A percentile compares a stretch with the other conserved stretches of the same genome.
These are phyloP conservation scores for Dryadomyces sulphureus DNA, from an alignment of 2,329 filamentous ascomycete genomes.

Conservation along the genomic window DNA sequence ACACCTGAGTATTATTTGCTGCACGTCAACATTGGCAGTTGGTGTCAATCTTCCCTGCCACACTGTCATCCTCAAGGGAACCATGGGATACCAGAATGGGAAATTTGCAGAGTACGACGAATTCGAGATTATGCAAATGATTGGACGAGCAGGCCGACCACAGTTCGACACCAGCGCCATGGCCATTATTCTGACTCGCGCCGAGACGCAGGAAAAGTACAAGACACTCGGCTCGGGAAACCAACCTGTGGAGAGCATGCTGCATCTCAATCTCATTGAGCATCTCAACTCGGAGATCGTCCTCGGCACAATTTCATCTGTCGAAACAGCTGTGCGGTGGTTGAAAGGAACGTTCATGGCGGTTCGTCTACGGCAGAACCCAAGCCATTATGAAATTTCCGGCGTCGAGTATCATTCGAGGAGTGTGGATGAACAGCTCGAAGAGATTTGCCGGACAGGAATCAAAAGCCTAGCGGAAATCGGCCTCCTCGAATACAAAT, in stretches of 20 bases:
- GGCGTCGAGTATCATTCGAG: slow-evolving; percentile 32
- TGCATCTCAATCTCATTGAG: slow-evolving; percentile 68
- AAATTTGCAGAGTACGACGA: slow-evolving; percentile 59
- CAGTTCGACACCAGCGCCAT: slow-evolving; percentile 67
- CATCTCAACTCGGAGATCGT: slow-evolving; percentile 77
- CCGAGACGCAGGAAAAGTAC: slow-evolving; percentile 50
- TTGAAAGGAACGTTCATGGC: slow-evolving; percentile 64
- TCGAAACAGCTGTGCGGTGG: slow-evolving; percentile 56
- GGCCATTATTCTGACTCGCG: slow-evolving; percentile 65
- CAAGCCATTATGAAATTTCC: slow-evolving; percentile 51
- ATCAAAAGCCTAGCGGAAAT: slow-evolving; percentile 48
- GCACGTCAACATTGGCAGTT: slow-evolving; percentile 71
- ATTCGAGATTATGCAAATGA: slow-evolving; percentile 81
- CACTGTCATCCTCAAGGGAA: slow-evolving; percentile 72
- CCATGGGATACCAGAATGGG: slow-evolving; percentile 47
- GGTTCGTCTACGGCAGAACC: slow-evolving; percentile 58
- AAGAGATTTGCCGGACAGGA: slow-evolving; percentile 55
- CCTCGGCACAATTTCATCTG: slow-evolving; percentile 53
- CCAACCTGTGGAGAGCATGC: slow-evolving; percentile 59
- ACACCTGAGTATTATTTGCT: slow-evolving; percentile 69
- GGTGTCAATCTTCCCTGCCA: slow-evolving; percentile 76
- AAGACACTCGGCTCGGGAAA: slow-evolving; percentile 59
- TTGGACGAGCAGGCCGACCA: slow-evolving; percentile 68
- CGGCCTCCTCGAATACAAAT: slow-evolving; percentile 30
- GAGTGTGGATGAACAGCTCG: slow-evolving; percentile 48